Conservation (phyloP, 148 eudicot species). For the Rhododendron ferrugineum region DNA sequence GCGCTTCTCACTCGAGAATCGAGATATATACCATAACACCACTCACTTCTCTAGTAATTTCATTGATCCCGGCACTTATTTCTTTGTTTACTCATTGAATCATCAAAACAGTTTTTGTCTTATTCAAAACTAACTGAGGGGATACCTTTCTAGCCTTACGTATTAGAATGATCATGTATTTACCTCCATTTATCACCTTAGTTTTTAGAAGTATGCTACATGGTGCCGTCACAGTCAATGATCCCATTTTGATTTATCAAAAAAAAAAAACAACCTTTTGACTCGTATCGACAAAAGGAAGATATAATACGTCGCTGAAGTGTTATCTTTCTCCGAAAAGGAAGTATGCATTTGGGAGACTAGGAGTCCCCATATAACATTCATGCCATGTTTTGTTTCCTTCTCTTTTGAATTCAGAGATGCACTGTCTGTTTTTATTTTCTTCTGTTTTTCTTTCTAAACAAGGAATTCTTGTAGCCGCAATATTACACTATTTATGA, state of each 20-base stretch:
- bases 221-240: neutral
- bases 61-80: neutral
- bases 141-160: neutral
- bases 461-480: neutral
- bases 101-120: neutral
- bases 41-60: neutral
- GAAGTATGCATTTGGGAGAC: neutral
- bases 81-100: neutral
- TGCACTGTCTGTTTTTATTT: neutral
- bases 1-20: neutral
- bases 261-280: too few species aligned
- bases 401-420: neutral
- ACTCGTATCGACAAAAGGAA: neutral
- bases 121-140: neutral
- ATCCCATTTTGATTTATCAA: neutral
- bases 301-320: neutral
- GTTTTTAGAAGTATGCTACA: neutral
- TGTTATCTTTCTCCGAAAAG: neutral
- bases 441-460: neutral
- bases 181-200: neutral
- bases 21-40: neutral
- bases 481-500: neutral
- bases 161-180: neutral
- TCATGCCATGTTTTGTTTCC: conserved; percentile 3
- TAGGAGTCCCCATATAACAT: neutral